Conservation (phyloP, 2,329 filamentous ascomycete genomes). For the Sphaerostilbella broomeana region DNA sequence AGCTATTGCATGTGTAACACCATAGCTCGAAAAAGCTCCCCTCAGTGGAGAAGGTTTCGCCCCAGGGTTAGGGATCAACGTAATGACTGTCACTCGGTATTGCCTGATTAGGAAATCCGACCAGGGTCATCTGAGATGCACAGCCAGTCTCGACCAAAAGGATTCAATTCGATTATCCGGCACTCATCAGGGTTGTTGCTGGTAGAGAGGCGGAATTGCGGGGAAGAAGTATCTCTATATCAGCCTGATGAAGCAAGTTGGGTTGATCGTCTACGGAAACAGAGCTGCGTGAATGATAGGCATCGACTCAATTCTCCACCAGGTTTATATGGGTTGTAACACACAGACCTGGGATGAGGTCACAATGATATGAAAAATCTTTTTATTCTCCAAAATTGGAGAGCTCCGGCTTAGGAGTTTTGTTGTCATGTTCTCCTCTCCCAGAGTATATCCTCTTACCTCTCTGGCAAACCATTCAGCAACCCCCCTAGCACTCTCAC, state of each 20-base stretch:
- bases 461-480: slow-evolving; percentile 5
- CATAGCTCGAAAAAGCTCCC: neutral
- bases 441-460: slow-evolving; percentile 6
- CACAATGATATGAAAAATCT: slow-evolving; percentile 3
- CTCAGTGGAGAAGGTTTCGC: slow-evolving; percentile 1
- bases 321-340: neutral
- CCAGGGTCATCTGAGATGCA: slow-evolving; percentile 4
- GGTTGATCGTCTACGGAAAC: slow-evolving; percentile 1
- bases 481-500: neutral
- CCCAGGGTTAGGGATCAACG: slow-evolving; percentile 1
- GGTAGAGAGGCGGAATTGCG: slow-evolving; percentile 2
- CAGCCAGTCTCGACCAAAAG: slow-evolving; percentile 4
- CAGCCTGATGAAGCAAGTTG: neutral
- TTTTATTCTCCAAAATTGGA: slow-evolving; percentile 2
- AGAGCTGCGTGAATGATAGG: neutral
- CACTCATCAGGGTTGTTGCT: neutral
- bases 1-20: neutral
- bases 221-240: slow-evolving; percentile 3
- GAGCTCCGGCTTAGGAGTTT: slow-evolving; percentile 8
- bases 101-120: slow-evolving; percentile 19
- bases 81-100: slow-evolving; percentile 7
- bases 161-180: slow-evolving; percentile 8
- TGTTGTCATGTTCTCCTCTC: neutral
- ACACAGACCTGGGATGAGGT: neutral
- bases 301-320: slow-evolving; percentile 3